phyloP scores from a whole-genome alignment of 345 rosid genomes.

The Carallia brachiata region DNA sequence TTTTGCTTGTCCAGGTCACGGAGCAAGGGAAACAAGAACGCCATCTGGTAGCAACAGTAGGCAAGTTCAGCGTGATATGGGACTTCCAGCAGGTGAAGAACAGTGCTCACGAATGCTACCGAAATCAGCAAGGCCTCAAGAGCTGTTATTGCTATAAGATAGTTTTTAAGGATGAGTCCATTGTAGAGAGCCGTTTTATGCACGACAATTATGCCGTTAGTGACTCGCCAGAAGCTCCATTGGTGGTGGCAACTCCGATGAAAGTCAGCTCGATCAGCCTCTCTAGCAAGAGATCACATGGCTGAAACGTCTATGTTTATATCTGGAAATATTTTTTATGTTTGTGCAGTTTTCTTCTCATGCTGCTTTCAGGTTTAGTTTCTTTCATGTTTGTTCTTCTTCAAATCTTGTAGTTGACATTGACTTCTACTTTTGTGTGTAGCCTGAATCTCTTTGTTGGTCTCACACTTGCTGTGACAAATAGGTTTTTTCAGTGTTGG shows the following conservation, averaged over 20 bases:
- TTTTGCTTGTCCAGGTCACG: slow-evolving; percentile 55
- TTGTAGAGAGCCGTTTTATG: slow-evolving; percentile 94
- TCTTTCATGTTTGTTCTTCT: neutral
- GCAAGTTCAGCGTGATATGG: slow-evolving; percentile 96
- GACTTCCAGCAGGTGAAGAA: slow-evolving; percentile 96
- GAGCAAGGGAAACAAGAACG: slow-evolving; percentile 92
- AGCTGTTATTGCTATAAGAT: slow-evolving; percentile 97
- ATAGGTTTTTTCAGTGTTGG: too few relatives aligned
- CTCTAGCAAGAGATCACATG: slow-evolving; percentile 52
- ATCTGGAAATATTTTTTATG: neutral
- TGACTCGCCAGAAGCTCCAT: slow-evolving; percentile 89
- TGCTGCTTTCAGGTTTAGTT: neutral
- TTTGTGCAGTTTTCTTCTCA: slow-evolving; percentile 15
- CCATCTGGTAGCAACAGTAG: slow-evolving; percentile 84
- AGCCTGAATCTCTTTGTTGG: neutral
- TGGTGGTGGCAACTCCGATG: slow-evolving; percentile 91
- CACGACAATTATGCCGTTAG: slow-evolving; percentile 69
- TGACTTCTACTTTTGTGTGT: slow-evolving; percentile 2
- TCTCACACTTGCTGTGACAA: neutral
- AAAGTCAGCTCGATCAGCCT: slow-evolving; percentile 96
- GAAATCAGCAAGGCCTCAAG: slow-evolving; percentile 86
- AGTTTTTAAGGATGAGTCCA: slow-evolving; percentile 85
- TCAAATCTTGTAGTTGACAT: neutral
- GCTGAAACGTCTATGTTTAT: slow-evolving; percentile 9
- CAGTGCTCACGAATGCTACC: slow-evolving; percentile 75